These are phyloP conservation scores for Orbilia javanica DNA, from an alignment of 2,329 filamentous ascomycete species.

Conservation along the genomic window DNA sequence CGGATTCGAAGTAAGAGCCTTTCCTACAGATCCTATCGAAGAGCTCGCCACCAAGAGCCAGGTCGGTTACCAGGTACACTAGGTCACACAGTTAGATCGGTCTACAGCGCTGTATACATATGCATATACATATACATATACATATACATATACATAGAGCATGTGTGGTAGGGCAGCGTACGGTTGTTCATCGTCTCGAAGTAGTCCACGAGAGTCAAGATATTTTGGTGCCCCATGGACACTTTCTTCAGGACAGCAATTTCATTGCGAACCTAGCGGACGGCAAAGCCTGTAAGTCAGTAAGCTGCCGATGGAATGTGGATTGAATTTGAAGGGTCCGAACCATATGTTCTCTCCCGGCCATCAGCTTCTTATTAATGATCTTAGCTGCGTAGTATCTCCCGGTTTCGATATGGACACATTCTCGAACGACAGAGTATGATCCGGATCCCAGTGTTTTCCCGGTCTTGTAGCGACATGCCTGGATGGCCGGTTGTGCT, in stretches of 20 bases:
- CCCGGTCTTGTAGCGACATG: conserved; percentile 88
- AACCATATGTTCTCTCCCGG: conserved; percentile 97
- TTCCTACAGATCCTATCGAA: conserved; percentile 99
- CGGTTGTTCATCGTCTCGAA: conserved; percentile 99
- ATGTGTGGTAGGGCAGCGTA: conserved; percentile 65
- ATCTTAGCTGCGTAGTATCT: conserved; percentile 99
- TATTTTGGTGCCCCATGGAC: conserved; percentile 99
- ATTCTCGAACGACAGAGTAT: conserved; percentile 98
- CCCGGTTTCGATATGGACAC: conserved; percentile 96
- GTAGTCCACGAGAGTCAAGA: conserved; percentile 96
- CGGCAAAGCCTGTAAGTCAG: background rate
- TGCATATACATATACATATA: no score
- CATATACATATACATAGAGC: no score
- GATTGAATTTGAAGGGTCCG: conserved; percentile 59
- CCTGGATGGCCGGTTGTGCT: conserved; percentile 25
- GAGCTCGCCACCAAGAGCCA: conserved; percentile 93
- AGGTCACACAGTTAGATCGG: conserved; percentile 57
- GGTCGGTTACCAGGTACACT: conserved; percentile 94
- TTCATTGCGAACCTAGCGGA: conserved; percentile 77
- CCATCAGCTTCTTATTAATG: conserved; percentile 99
- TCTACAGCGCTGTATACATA: background rate
- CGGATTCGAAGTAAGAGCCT: conserved; percentile 97
- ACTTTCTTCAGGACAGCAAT: conserved; percentile 97
- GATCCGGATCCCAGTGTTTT: conserved; percentile 97
- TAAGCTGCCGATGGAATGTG: background rate